Evolutionary conservation across 129 eudicot genomes (phyloP).

Genomic region (Centella asiatica): DNA sequence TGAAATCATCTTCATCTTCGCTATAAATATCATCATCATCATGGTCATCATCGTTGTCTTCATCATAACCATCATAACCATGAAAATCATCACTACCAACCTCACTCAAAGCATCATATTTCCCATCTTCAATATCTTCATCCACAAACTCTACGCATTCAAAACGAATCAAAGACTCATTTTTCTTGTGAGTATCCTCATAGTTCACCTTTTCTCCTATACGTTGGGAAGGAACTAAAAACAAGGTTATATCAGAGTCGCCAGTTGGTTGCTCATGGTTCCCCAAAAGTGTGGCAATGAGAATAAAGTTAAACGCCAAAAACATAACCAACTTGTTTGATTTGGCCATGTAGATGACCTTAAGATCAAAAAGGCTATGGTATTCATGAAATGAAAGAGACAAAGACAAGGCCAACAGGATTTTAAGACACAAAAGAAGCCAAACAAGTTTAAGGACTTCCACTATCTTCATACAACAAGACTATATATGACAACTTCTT

Average conservation of each 20-base stretch:
- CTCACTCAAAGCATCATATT: neutral
- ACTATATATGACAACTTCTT: neutral
- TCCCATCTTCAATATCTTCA: neutral
- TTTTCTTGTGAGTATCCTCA: neutral
- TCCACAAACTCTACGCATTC: neutral
- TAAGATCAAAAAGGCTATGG: neutral
- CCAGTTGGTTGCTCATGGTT: neutral
- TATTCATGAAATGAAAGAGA: slow-evolving; percentile 9
- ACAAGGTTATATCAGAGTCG: neutral
- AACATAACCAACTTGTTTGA: neutral
- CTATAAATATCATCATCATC: neutral
- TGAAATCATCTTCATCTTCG: neutral
- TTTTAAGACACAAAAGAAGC: slow-evolving; percentile 6
- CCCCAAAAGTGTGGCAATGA: neutral
- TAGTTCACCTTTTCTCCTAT: neutral
- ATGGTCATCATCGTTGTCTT: neutral
- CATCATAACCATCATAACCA: slow-evolving; percentile 7
- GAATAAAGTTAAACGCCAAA: slow-evolving; percentile 3
- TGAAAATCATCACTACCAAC: slow-evolving; percentile 10
- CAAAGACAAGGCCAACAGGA: neutral
- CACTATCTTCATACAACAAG: neutral
- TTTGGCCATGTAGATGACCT: neutral
- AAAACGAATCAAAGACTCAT: neutral
- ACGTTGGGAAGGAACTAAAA: neutral
- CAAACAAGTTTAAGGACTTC: neutral